Conservation (phyloP, 306 rosid species). For the Macrotyloma uniflorum region DNA sequence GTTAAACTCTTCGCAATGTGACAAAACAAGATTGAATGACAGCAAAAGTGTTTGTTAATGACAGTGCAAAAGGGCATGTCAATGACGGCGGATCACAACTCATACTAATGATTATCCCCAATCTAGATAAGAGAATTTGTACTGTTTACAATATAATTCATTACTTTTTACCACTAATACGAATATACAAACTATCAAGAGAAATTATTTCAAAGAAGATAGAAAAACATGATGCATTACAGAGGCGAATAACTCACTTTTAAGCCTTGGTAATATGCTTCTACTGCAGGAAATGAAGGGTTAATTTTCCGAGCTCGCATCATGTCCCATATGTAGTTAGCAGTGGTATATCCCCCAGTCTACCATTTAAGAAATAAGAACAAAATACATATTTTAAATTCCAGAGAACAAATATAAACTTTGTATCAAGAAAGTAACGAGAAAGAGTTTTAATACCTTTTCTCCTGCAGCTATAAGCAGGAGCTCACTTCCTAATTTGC, state of each 20-base stretch:
- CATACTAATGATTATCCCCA: not conserved
- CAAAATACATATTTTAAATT: conserved; percentile 23
- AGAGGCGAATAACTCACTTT: conserved; percentile 63
- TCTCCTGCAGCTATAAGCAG: conserved; percentile 82
- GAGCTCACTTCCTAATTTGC: conserved; percentile 64
- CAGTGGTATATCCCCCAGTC: conserved; percentile 90
- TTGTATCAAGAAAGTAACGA: conserved; percentile 19
- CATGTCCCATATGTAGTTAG: conserved; percentile 91
- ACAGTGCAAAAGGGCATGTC: not conserved
- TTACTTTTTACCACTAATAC: not conserved
- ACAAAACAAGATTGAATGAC: not conserved
- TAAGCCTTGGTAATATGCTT: conserved; percentile 85
- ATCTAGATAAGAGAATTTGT: not conserved
- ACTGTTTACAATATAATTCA: not conserved
- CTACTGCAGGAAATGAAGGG: conserved; percentile 63
- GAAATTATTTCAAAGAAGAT: conserved; percentile 13
- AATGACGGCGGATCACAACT: conserved; percentile 5
- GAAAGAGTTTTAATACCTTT: conserved; percentile 58
- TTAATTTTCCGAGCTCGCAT: conserved; percentile 60
- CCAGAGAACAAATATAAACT: not conserved
- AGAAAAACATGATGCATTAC: conserved; percentile 2
- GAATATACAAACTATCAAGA: conserved; percentile 26
- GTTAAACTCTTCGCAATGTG: not conserved
- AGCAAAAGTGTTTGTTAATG: not conserved
- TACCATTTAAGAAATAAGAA: conserved; percentile 39